phyloP scores from a whole-genome alignment of 1,284 basidiomycete genomes.

The Puccinia horiana region DNA sequence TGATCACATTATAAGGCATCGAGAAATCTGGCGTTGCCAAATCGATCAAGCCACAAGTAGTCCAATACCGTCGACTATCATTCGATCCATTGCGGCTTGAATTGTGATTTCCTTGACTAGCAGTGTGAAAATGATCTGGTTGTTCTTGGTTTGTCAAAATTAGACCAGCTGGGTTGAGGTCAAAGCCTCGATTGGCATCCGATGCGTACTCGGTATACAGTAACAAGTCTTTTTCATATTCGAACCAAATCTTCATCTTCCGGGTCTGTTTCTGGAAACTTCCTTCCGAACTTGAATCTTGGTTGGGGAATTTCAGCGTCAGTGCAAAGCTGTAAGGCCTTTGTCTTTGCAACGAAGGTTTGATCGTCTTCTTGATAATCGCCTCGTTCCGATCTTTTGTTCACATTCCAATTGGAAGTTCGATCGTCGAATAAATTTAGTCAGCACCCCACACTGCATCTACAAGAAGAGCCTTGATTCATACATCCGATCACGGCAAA shows the following conservation, averaged over 20 bases:
- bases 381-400: constrained; percentile 60
- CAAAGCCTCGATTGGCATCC: constrained; percentile 91
- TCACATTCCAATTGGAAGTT: constrained; percentile 2
- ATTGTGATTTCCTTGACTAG: background rate
- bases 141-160: constrained; percentile 63
- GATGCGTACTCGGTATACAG: constrained; percentile 94
- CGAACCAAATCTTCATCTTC: constrained; percentile 70
- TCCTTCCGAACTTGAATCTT: background rate
- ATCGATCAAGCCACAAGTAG: constrained; percentile 77
- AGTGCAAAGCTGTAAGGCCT: constrained; percentile 71
- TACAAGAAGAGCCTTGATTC: background rate
- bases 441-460: background rate
- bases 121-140: constrained; percentile 49
- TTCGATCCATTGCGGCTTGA: background rate
- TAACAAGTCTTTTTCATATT: constrained; percentile 80
- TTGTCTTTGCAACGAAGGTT: constrained; percentile 69
- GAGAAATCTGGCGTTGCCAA: constrained; percentile 95
- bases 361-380: constrained; percentile 68
- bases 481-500: background rate
- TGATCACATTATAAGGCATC: constrained; percentile 99
- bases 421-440: background rate
- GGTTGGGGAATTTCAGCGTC: constrained; percentile 67
- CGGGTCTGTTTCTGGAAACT: constrained; percentile 55
- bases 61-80: constrained; percentile 67
- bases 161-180: constrained; percentile 72